Percentiles rank a stretch among this genome's conserved stretches.
phyloP scores from a whole-genome alignment of 73 alveolate genomes.

The Breviolum minutum region DNA sequence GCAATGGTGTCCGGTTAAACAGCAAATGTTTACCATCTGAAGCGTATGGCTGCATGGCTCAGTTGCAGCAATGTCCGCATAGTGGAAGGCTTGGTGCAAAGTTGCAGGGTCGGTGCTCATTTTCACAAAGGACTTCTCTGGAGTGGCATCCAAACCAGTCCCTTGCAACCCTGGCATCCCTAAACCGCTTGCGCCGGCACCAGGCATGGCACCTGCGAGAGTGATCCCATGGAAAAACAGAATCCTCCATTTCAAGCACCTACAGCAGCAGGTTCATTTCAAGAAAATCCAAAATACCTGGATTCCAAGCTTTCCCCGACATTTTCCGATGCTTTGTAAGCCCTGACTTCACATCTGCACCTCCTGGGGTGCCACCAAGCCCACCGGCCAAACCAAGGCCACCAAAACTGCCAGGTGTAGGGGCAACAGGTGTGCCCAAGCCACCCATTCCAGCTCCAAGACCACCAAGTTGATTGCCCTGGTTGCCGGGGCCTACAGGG shows the following conservation, averaged over 20 bases:
- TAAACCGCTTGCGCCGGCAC: conserved; percentile 20
- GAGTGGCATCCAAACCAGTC: background rate
- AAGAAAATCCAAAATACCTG: too few species aligned
- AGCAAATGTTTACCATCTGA: background rate
- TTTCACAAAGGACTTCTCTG: background rate
- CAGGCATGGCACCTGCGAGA: background rate
- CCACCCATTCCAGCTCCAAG: conserved; percentile 29
- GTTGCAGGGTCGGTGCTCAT: conserved; percentile 49
- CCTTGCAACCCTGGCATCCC: conserved; percentile 53
- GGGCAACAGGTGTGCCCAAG: background rate
- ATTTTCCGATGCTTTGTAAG: background rate
- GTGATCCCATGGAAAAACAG: background rate
- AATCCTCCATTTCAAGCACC: background rate
- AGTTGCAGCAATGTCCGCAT: conserved; percentile 80
- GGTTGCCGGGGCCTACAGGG: conserved; percentile 17
- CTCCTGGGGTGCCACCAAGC: conserved; percentile 38
- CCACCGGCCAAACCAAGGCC: background rate
- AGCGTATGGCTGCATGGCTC: background rate
- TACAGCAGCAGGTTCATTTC: background rate
- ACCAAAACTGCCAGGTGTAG: background rate
- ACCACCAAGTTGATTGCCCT: conserved; percentile 37
- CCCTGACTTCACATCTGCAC: background rate
- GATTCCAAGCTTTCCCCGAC: too few species aligned
- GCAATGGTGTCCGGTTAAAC: background rate
- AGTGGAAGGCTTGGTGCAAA: conserved; percentile 88